These are phyloP conservation scores for Neoboletus brunneissimus DNA, from an alignment of 768 basidiomycete genomes.

Conservation along the genomic window DNA sequence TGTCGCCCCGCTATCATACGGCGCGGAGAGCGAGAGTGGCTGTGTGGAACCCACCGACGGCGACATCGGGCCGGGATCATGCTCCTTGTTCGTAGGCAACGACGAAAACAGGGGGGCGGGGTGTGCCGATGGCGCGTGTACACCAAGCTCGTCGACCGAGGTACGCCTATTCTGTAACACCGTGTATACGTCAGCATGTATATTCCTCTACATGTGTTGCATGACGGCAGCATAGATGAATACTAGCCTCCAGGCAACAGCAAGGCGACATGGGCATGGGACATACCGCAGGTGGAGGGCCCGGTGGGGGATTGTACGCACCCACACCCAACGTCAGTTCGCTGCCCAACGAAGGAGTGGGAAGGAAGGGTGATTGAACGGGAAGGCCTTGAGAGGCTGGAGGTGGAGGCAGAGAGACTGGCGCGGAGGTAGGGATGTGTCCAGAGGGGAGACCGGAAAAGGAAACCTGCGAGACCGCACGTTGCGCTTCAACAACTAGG, in stretches of 20 bases:
- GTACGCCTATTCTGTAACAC: slow-evolving; percentile 16
- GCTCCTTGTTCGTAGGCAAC: slow-evolving; percentile 49
- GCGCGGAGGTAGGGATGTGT: neutral
- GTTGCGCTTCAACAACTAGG: slow-evolving; percentile 61
- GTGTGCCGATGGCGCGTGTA: slow-evolving; percentile 5
- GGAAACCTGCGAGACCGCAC: slow-evolving; percentile 49
- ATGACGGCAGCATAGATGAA: slow-evolving; percentile 4
- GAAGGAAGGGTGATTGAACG: slow-evolving; percentile 21
- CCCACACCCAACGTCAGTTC: slow-evolving; percentile 25
- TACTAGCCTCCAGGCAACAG: slow-evolving; percentile 21
- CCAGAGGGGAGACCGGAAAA: slow-evolving; percentile 42
- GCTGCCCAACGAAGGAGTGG: slow-evolving; percentile 34
- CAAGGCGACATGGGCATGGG: slow-evolving; percentile 9
- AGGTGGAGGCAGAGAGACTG: neutral
- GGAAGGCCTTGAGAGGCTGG: slow-evolving; percentile 2
- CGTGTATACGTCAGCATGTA: slow-evolving; percentile 10
- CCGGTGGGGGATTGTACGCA: slow-evolving; percentile 8
- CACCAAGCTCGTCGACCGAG: slow-evolving; percentile 30
- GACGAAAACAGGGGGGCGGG: slow-evolving; percentile 53
- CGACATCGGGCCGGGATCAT: slow-evolving; percentile 21
- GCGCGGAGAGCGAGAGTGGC: slow-evolving; percentile 9
- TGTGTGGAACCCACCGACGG: slow-evolving; percentile 8
- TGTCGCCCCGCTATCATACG: slow-evolving; percentile 3
- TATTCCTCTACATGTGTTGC: slow-evolving; percentile 11
- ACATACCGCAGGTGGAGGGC: slow-evolving; percentile 19